A percentile compares a stretch with the other conserved stretches of the same genome.
phyloP scores from a whole-genome alignment of 306 rosid genomes.

The Leucaena leucocephala region DNA sequence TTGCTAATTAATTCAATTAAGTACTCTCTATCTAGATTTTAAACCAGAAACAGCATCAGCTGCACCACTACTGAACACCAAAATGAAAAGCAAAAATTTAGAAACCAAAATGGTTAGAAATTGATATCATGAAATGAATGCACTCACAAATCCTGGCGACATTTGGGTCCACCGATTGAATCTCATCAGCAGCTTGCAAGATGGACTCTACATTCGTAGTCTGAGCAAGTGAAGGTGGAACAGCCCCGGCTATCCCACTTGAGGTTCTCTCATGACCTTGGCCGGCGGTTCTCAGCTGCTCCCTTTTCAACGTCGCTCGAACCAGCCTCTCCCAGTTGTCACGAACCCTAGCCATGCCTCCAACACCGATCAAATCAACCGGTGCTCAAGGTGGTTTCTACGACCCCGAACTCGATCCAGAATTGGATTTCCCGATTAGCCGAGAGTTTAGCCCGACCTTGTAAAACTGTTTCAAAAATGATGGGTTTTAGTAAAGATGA shows the following conservation, averaged over 20 bases:
- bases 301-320: slow-evolving; percentile 76
- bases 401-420: not conserved
- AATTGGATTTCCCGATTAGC: slow-evolving; percentile 16
- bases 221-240: slow-evolving; percentile 76
- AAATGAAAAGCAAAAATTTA: slow-evolving; percentile 7
- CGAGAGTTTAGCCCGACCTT: not conserved
- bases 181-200: slow-evolving; percentile 88
- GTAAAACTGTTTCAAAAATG: not conserved
- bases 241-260: slow-evolving; percentile 80
- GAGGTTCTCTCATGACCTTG: slow-evolving; percentile 62
- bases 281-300: slow-evolving; percentile 71
- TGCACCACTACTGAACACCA: not conserved
- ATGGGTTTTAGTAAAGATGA: not conserved
- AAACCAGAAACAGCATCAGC: slow-evolving; percentile 12
- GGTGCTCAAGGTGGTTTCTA: not conserved
- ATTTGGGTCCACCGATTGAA: slow-evolving; percentile 76
- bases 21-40: slow-evolving; percentile 20
- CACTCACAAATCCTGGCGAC: slow-evolving; percentile 80
- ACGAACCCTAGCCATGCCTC: slow-evolving; percentile 76
- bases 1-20: not conserved
- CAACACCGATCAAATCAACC: slow-evolving; percentile 33
- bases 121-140: not conserved
- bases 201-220: slow-evolving; percentile 76
- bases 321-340: slow-evolving; percentile 83
- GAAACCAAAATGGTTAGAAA: not conserved